phyloP scores from a whole-genome alignment of 2,329 filamentous ascomycete genomes.

The Exophiala viscosa region DNA sequence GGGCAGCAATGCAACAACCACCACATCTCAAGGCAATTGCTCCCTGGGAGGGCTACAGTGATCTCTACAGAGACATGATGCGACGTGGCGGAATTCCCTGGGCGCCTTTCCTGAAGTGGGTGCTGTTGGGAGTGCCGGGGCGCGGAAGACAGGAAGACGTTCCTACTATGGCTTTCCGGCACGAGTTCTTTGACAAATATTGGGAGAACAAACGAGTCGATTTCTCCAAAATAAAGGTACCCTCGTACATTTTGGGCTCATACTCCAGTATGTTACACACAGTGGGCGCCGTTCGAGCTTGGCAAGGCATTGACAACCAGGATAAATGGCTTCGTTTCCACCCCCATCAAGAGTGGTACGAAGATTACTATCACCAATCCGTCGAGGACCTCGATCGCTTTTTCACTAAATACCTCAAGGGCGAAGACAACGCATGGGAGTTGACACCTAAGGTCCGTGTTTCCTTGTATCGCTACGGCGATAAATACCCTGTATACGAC shows the following conservation, averaged over 20 bases:
- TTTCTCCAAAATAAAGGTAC: slow-evolving; percentile 31
- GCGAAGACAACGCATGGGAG: slow-evolving; percentile 45
- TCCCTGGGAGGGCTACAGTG: slow-evolving; percentile 47
- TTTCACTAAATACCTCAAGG: slow-evolving; percentile 47
- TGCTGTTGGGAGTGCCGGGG: slow-evolving; percentile 14
- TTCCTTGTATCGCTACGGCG: slow-evolving; percentile 10
- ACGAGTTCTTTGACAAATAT: slow-evolving; percentile 22
- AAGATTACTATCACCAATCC: slow-evolving; percentile 39
- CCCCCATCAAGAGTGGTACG: slow-evolving; percentile 46
- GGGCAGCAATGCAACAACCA: slow-evolving; percentile 41
- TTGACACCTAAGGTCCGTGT: slow-evolving; percentile 42
- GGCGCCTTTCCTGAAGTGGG: slow-evolving; percentile 14
- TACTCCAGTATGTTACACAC: slow-evolving; percentile 29
- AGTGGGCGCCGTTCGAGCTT: slow-evolving; percentile 39
- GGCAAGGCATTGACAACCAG: slow-evolving; percentile 33
- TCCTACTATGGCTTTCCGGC: slow-evolving; percentile 1
- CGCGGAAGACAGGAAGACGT: slow-evolving; percentile 11
- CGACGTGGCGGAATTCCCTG: slow-evolving; percentile 34
- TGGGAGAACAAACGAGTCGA: slow-evolving; percentile 28
- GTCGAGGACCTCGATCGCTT: slow-evolving; percentile 41
- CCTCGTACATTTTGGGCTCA: slow-evolving; percentile 37
- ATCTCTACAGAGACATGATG: slow-evolving; percentile 31
- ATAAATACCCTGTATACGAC: slow-evolving; percentile 15
- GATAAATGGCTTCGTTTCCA: slow-evolving; percentile 32
- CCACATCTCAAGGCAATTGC: slow-evolving; percentile 44